Evolutionary conservation across 495 filamentous ascomycete species (phyloP), one percentile per base, ranked within the genome.

Genomic region (Penicillium ochrochloron): DNA sequence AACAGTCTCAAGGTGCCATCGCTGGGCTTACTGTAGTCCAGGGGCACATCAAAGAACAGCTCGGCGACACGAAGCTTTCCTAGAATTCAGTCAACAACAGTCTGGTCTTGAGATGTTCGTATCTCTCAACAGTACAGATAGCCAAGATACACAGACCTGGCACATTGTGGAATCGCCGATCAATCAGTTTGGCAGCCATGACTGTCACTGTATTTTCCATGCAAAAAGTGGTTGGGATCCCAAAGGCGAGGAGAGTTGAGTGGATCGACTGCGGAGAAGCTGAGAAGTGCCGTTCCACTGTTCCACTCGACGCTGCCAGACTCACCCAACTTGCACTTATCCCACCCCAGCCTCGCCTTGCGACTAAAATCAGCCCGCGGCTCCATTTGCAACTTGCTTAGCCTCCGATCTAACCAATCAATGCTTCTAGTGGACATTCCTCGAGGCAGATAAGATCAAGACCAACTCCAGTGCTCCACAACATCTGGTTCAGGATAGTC

Each of bases 31-130:
- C 80, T 72, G 74, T 96, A 88, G 74, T 95, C 90, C 57, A 87
- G 78, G 37, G 93, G 92, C 11, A 97, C 92, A 67, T 92, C 86
- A 71, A 97, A 97, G 80, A 92, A 90, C 60, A 92, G 82, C 73
- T 96, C 93, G 2, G 87, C 88, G 51, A 96, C 84, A 50, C 84
- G 84, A 10, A 96, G 78, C 71, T 88, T 91, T 35, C 92, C 93
- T 92, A 62, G 8, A 42, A 29, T 51, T 35, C n/a, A 4, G 35
- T 72, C 31, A 72, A 62, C 35, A n/a, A n/a, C 15, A 19, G 11
- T 34, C 10, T 12, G 12, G 25, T 27, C 25, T 27, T 27, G 25
- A 4, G n/a, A 19, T 21, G 3, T 15, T 23, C 11, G 59, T 14
- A 17, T 21, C 9, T 21, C 15, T 44, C 10, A 21, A n/a, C 6